Evolutionary conservation across 768 basidiomycete species (phyloP), one percentile per base, ranked within the genome.

Genomic region (Russula brevipes): DNA sequence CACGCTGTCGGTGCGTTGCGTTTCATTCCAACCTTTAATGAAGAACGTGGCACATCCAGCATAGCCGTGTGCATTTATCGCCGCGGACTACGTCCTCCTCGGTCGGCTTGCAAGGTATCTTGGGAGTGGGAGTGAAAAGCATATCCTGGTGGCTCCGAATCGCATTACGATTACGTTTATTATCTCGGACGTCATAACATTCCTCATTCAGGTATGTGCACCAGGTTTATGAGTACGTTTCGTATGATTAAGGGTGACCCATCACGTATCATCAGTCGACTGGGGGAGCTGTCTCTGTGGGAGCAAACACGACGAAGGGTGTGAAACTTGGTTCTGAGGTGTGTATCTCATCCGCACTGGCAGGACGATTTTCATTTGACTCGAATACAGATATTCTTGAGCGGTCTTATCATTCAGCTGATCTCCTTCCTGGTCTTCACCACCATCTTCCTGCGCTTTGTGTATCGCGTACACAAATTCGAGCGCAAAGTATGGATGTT

Each of bases 11-110:
- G 85, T 82, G 60, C 58, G 78, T 71, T 19, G 24, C 24, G 24
- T 7, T 41, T 24, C 36, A 24, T 42, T n/a, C 9, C 36, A 42
- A 14, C 17, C 4, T 50, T 54, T 33, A 45, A 4, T 46, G 10
- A 55, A 51, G 38, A 9, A 19, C 24, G 16, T 1, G 14, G 24
- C 24, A 39, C 35, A 54, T 44, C 30, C 7, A 31, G 47, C 52
- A 11, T 55, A 85, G 84, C 87, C 88, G 5, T 90, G 89, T 70
- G 87, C 85, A 33, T 89, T 89, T 74, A 85, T 87, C 64, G 85
- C 85, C 5, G 80, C 84, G 14, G 80, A 85, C 68, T 89, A 90
- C 68, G 74, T 88, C 59, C 77, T 88, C 19, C 79, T 89, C 1
- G 85, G 86, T 10, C 81, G 81, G 12, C 71, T 91, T 3, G 82